Conservation (phyloP, 2,329 filamentous ascomycete species). For the Aureobasidium leucospermi region DNA sequence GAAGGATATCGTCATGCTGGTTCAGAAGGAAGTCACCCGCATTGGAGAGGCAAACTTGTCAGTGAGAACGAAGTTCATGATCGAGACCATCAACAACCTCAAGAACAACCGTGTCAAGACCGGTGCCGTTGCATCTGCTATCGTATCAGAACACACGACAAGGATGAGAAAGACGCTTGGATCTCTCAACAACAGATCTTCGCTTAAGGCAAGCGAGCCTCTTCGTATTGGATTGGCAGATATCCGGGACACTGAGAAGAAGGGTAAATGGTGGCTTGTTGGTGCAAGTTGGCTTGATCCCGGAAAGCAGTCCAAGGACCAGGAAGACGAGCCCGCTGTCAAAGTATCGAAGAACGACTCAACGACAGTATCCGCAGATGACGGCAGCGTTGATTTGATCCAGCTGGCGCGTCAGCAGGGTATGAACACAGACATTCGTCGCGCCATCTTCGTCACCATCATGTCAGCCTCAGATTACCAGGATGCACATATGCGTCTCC, state of each 20-base stretch:
- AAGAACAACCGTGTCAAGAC: conserved; percentile 90
- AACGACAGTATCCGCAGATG: conserved; percentile 14
- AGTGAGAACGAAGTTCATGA: conserved; percentile 92
- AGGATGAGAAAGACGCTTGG: conserved; percentile 86
- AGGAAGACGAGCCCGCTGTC: not conserved
- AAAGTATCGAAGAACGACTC: not conserved
- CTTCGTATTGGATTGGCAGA: conserved; percentile 75
- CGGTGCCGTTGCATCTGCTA: conserved; percentile 59
- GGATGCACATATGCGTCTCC: conserved; percentile 71
- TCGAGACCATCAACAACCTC: conserved; percentile 88
- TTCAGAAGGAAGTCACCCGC: conserved; percentile 65
- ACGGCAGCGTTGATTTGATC: conserved; percentile 53
- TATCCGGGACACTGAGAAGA: conserved; percentile 73
- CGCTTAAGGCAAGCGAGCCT: conserved; percentile 68
- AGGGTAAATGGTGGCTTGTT: conserved; percentile 97
- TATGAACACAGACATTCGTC: conserved; percentile 78
- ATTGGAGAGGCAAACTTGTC: conserved; percentile 65
- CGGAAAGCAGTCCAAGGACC: conserved; percentile 18
- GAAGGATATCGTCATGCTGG: conserved; percentile 76
- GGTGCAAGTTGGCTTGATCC: conserved; percentile 75
- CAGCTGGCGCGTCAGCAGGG: conserved; percentile 72
- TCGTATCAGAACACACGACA: conserved; percentile 73
- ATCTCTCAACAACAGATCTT: conserved; percentile 59
- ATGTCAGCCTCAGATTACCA: conserved; percentile 78
- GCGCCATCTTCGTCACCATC: conserved; percentile 88